Base-by-base conservation (phyloP, 768 basidiomycete species). In the Tubosaeta sp. region DNA sequence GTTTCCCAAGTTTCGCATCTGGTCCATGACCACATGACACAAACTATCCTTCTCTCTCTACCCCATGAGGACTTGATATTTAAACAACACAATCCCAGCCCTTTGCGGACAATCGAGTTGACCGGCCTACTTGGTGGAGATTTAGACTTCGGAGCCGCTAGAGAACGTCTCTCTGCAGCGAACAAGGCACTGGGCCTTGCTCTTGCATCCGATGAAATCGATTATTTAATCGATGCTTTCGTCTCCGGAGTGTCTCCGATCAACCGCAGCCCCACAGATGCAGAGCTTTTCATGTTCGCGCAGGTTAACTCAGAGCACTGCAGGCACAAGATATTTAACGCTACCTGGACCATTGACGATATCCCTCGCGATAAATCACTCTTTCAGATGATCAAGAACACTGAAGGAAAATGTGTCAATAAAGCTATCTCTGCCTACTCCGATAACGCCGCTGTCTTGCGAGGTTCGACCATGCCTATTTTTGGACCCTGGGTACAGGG, bases 251-350 rank as follows among this genome's bases (percentile, higher is more conserved):
- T 74, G 6, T 65, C 76, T 12, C 78, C 88, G 1, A 82, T 88
- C 68, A 76, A 77, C 44, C 84, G 95, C 33, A 86, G 92, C 65
- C 97, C 95, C 8, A 97, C 91, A 35, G 97, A 98, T 65, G 95
- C 95, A 4, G 97, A 99, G 67, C 77, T 99, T 8, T 99, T 99
- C 81, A 99, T 98, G 97, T 99, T 98, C 70, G 95, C 97, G 4
- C 97, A 99, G 66, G 95, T 99, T 68, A 99, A 99, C 73, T 97
- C 95, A n/a, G 97, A 99, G 69, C 97, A 98, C 65, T 99, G 97
- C 69, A 81, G 97, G 32, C 97, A 99, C 78, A 99, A 99, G 73
- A 98, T 97, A 60, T 99, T 98, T 78, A 99, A 99, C 66, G 95
- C 97, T 0, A 80, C 88, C 14, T 99, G 97, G 97, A 90, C 84